Evolutionary conservation across 768 basidiomycete genomes (phyloP).

Genomic region (Arthromyces matolae): DNA sequence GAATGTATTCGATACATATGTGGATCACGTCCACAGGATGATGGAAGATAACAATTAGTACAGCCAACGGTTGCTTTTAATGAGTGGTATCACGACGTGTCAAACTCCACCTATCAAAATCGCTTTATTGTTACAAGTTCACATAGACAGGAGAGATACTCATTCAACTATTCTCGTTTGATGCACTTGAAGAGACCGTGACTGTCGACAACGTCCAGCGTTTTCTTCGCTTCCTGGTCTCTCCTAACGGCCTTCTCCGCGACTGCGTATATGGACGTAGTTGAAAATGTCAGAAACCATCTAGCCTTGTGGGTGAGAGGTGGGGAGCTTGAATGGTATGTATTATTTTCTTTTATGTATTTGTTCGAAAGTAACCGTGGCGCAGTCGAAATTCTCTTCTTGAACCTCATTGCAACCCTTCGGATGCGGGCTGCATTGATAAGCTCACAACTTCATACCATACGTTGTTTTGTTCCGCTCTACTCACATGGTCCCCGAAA

Average conservation of each 20-base stretch:
- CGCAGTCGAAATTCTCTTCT: conserved; percentile 60
- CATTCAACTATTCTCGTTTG: too few relatives aligned
- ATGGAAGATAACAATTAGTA: too few relatives aligned
- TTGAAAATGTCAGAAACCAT: conserved; percentile 47
- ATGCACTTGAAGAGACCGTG: too few relatives aligned
- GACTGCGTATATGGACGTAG: conserved; percentile 50
- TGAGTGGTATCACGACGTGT: too few relatives aligned
- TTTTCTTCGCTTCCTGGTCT: neutral
- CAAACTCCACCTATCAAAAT: too few relatives aligned
- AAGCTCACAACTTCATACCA: conserved; percentile 66
- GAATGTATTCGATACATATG: too few relatives aligned
- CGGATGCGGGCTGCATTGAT: conserved; percentile 50
- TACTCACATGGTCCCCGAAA: conserved; percentile 53
- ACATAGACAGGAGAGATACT: too few relatives aligned
- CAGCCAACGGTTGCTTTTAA: too few relatives aligned
- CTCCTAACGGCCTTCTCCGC: neutral
- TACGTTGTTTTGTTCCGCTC: conserved; percentile 56
- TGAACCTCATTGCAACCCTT: conserved; percentile 55
- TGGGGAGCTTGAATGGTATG: conserved; percentile 63
- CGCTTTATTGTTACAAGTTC: too few relatives aligned
- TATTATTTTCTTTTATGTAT: conserved; percentile 17
- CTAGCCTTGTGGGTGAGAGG: conserved; percentile 53
- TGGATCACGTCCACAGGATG: too few relatives aligned
- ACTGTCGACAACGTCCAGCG: too few relatives aligned
- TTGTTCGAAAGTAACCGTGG: conserved; percentile 11